Evolutionary conservation across 1,139 yeast species (phyloP).

Genomic region (Kurtzmaniella natalensis): DNA sequence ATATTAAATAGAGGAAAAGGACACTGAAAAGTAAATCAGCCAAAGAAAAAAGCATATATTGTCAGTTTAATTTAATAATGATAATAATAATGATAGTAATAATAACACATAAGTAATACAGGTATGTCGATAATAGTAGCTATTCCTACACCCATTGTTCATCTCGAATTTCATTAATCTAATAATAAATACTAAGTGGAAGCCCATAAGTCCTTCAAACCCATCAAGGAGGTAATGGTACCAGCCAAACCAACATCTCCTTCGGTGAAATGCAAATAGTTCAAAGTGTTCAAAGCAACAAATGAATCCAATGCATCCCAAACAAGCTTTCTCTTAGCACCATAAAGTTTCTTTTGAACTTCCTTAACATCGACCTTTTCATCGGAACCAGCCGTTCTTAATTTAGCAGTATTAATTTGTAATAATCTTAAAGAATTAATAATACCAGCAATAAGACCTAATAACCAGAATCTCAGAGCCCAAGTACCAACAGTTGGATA

Average conservation of each 20-base stretch:
- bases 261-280: constrained; percentile 61
- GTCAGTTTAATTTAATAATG: too few species aligned
- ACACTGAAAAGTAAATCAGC: too few species aligned
- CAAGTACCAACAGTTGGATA: constrained; percentile 35
- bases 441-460: constrained; percentile 64
- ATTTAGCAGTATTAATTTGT: constrained; percentile 22
- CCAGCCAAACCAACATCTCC: constrained; percentile 87
- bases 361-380: constrained; percentile 32
- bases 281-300: constrained; percentile 70
- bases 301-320: constrained; percentile 79
- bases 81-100: too few species aligned
- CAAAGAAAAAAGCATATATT: too few species aligned
- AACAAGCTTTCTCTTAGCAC: constrained; percentile 59
- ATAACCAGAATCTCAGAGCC: constrained; percentile 71
- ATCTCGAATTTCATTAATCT: too few species aligned
- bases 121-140: too few species aligned
- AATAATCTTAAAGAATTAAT: constrained; percentile 48
- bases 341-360: constrained; percentile 28
- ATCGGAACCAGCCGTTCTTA: constrained; percentile 13
- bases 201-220: constrained; percentile 70
- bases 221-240: constrained; percentile 73
- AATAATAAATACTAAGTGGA: constrained; percentile 15
- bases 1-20: too few species aligned
- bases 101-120: too few species aligned
- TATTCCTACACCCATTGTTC: too few species aligned